phyloP scores from a whole-genome alignment of 192 early-diverging fungal species.

The Powellomyces hirtus region DNA sequence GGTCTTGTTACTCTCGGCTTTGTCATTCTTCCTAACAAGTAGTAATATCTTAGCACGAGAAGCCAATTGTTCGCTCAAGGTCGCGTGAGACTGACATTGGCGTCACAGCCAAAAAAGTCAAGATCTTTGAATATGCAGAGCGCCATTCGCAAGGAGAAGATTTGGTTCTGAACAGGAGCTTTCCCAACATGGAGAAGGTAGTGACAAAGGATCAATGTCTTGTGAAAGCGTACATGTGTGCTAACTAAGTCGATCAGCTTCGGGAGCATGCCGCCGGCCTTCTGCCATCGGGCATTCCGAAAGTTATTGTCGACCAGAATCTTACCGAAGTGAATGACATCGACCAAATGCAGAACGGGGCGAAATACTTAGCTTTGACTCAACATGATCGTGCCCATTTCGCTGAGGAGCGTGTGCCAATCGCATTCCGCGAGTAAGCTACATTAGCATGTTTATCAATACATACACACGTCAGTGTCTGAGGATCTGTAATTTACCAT shows the following conservation, averaged over 20 bases:
- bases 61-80: conserved; percentile 20
- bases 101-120: conserved; percentile 25
- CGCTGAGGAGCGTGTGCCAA: conserved; percentile 24
- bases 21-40: not conserved
- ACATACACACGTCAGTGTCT: no score
- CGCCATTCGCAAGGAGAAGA: conserved; percentile 18
- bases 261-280: conserved; percentile 21
- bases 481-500: no score
- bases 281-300: conserved; percentile 26
- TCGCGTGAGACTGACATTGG: conserved; percentile 27
- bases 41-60: conserved; percentile 15
- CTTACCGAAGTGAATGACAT: conserved; percentile 20
- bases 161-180: conserved; percentile 31
- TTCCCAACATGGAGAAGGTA: conserved; percentile 26
- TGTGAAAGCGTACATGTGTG: not conserved
- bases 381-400: conserved; percentile 25
- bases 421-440: conserved; percentile 15
- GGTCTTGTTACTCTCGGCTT: not conserved
- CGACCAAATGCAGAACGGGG: conserved; percentile 29
- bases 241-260: not conserved
- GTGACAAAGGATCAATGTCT: not conserved
- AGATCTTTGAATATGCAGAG: conserved; percentile 33
- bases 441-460: no score
- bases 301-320: conserved; percentile 28
- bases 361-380: conserved; percentile 29